Evolutionary conservation across 371 early-diverging fungal genomes (phyloP), one percentile per base, ranked within the genome.

Genomic region (Mucor mucedo): DNA sequence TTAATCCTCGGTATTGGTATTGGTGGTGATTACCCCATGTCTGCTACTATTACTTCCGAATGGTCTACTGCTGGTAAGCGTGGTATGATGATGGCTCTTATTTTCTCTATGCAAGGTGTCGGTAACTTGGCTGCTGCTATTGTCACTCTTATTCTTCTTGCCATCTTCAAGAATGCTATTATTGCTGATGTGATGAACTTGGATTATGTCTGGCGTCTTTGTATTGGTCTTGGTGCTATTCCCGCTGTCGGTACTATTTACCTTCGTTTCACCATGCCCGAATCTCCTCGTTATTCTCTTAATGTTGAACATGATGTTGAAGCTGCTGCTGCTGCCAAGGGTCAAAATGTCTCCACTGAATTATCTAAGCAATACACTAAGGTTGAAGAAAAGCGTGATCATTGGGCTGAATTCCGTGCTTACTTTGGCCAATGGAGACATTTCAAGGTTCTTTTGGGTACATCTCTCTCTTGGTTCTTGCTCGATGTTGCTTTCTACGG

Each of bases 31-130:
- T 92, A 92, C 65, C 93, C 93, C 1, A 78, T 92, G 72, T 89
- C 91, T n/a, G 94, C 94, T 44, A 79, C 73, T 52, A 92, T 96
- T 62, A 91, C 94, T 14, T 90, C 93, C 49, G 96, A 96, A 78
- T 94, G 92, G 79, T 91, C 95, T 39, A 72, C 87, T 30, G 80
- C 87, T 60, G 84, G 87, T 60, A 82, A 83, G 32, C 83, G 87
- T 67, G 89, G 89, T 72, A 80, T 81, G 76, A 87, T 87, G 85
- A 84, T 87, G 85, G 82, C 78, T 7, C 82, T 91, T 14, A 93
- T 95, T 40, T 96, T 95, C 79, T 87, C 94, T 55, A 95, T 95
- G 94, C 95, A 95, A 76, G 96, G 95, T 44, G 80, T 95, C 58
- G 96, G 96, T 40, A 91, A 92, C 66, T 73, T 96, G 54, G 78